Evolutionary conservation across 2,329 filamentous ascomycete genomes (phyloP), one percentile per base, ranked within the genome.

Genomic region (Trichoderma koningii): DNA sequence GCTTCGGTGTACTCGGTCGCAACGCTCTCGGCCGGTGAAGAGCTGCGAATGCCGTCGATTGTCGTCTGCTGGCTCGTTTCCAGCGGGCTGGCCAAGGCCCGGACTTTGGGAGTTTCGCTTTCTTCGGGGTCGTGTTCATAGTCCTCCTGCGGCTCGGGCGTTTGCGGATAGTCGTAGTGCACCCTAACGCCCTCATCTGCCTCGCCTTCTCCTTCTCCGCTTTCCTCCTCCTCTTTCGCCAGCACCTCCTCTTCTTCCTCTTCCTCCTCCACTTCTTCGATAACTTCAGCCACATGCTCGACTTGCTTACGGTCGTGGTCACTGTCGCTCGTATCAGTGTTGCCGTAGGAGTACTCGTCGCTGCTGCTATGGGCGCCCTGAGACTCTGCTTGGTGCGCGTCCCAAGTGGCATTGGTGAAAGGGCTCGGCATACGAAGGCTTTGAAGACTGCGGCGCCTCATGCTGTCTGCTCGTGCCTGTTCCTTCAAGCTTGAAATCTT

Each of bases 401-500:
- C 76, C 74, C 71, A 73, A 66, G 68, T 80, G 3, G 91, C 85
- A 69, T 91, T 86, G 0, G 90, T 93, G 72, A 96, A 91, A 0
- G 91, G 92, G 72, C 89, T 95, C 0, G 89, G 87, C 1, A 88
- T 89, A 44, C 91, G 85, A 66, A 94, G 77, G 71, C 85, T 93
- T 70, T 92, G 89, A 60, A 93, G 76, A 74, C 91, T 96, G 63
- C 88, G 85, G 57, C 93, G 85, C 71, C 91, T 88, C 71, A 96
- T 76, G 70, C 85, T 92, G 70, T 96, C 93, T 65, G 90, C 90
- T 21, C 90, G 86, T 0, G 91, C 90, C 70, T 92, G 89, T 68
- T 93, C 87, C 70, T 91, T 89, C 48, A 97, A 77, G 17, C 82
- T 89, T 1, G 92, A 93, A 42, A 97, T 93, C 71, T 92, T 92